Percentiles rank a stretch among this genome's conserved stretches.
Conservation (phyloP, 352 stramenopile genomes). For the Elongisporangium senticosum region DNA sequence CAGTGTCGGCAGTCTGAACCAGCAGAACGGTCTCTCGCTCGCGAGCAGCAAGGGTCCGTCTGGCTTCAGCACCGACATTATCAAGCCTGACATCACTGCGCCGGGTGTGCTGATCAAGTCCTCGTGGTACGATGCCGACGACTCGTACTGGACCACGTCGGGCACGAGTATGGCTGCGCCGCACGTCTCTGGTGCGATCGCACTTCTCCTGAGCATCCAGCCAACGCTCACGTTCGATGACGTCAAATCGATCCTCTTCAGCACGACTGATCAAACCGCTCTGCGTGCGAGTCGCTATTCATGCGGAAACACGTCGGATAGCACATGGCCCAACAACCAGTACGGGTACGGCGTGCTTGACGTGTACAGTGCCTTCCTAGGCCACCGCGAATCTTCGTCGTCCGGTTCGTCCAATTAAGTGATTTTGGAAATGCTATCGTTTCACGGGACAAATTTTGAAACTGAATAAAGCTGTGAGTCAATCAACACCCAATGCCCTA, state of each 20-base stretch:
- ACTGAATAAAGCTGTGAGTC: too few relatives aligned
- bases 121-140: constrained; percentile 26
- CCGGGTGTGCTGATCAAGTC: constrained; percentile 30
- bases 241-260: constrained; percentile 4
- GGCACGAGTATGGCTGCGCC: constrained; percentile 47
- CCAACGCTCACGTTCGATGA: constrained; percentile 26
- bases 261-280: too few relatives aligned
- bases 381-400: too few relatives aligned
- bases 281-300: background rate
- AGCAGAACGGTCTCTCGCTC: constrained; percentile 15
- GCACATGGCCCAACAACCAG: constrained; percentile 49
- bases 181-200: constrained; percentile 34
- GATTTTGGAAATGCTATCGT: too few relatives aligned
- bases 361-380: constrained; percentile 13
- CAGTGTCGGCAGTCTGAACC: constrained; percentile 25
- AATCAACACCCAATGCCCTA: too few relatives aligned
- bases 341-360: constrained; percentile 51
- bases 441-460: too few relatives aligned
- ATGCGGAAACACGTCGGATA: constrained; percentile 26
- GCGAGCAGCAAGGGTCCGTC: constrained; percentile 33
- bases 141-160: constrained; percentile 25
- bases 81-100: constrained; percentile 44
- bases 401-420: too few relatives aligned
- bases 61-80: constrained; percentile 2
- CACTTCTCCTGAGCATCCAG: constrained; percentile 29